Conservation (phyloP, 805 yeast species). For the Suhomyces canberraensis region DNA sequence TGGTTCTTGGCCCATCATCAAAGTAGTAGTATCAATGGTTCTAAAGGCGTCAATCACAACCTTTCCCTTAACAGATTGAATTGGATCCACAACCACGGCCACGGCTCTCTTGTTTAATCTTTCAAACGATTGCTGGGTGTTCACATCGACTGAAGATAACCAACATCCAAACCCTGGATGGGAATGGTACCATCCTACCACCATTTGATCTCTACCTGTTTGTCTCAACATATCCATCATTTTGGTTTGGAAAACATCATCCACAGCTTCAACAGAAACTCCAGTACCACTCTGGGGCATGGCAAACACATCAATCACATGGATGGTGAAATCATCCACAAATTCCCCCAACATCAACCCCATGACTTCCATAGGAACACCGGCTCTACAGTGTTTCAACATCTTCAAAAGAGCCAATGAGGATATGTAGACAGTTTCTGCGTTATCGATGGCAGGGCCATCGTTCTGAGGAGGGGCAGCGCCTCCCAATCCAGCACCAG, state of each 20-base stretch:
- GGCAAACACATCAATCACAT: slow-evolving; percentile 97
- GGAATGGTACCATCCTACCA: slow-evolving; percentile 98
- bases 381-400: slow-evolving; percentile 96
- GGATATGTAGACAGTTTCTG: slow-evolving; percentile 95
- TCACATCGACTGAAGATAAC: slow-evolving; percentile 95
- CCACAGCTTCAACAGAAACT: slow-evolving; percentile 98
- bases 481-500: slow-evolving; percentile 45
- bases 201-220: slow-evolving; percentile 99
- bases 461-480: slow-evolving; percentile 50
- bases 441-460: slow-evolving; percentile 85
- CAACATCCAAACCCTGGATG: slow-evolving; percentile 99
- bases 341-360: slow-evolving; percentile 98
- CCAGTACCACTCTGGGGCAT: slow-evolving; percentile 99
- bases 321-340: slow-evolving; percentile 95
- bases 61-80: slow-evolving; percentile 97
- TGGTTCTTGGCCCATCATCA: slow-evolving; percentile 97
- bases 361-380: slow-evolving; percentile 82
- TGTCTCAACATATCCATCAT: slow-evolving; percentile 99
- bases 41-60: slow-evolving; percentile 99
- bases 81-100: slow-evolving; percentile 98
- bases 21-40: slow-evolving; percentile 78
- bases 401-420: slow-evolving; percentile 91
- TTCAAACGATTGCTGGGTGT: slow-evolving; percentile 96
- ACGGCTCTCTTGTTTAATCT: slow-evolving; percentile 94
- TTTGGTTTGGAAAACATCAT: slow-evolving; percentile 95